Evolutionary conservation across 2,329 filamentous ascomycete genomes (phyloP).

Genomic region (Fusarium miscanthi): DNA sequence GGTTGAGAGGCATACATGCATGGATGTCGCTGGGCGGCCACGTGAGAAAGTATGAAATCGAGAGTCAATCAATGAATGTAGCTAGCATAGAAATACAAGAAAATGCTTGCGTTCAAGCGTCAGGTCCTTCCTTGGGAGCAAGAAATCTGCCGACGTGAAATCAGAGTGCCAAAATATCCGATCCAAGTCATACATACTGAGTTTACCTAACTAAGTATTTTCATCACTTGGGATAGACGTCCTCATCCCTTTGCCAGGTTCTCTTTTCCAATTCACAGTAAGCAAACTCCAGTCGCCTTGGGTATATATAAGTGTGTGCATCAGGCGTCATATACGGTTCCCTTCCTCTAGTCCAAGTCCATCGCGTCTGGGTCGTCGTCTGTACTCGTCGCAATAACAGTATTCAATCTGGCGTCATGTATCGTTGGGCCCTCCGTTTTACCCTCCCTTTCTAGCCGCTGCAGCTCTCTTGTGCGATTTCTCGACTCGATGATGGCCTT

Average conservation of each 20-base stretch:
- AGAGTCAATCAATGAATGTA: conserved; percentile 13
- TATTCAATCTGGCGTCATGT: conserved; percentile 17
- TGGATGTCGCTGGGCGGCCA: conserved; percentile 1
- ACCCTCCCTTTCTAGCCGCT: conserved; percentile 55
- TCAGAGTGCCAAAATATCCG: no score
- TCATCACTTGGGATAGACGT: no score
- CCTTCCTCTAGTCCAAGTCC: conserved; percentile 67
- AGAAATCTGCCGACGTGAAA: no score
- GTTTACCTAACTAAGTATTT: no score
- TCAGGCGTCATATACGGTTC: background rate
- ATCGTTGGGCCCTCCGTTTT: conserved; percentile 14
- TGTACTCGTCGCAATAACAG: conserved; percentile 23
- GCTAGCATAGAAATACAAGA: conserved; percentile 31
- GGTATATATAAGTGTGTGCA: conserved; percentile 38
- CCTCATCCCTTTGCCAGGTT: background rate
- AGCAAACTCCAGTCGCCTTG: conserved; percentile 43
- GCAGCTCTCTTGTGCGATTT: conserved; percentile 71
- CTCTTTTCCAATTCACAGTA: conserved; percentile 2
- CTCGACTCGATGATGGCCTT: conserved; percentile 86
- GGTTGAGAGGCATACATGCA: background rate
- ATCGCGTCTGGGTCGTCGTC: conserved; percentile 70
- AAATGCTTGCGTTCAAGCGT: conserved; percentile 7
- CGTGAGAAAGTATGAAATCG: conserved; percentile 27
- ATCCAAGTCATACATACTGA: no score
- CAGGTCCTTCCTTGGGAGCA: no score